A percentile compares a stretch with the other conserved stretches of the same genome.
Evolutionary conservation across 768 basidiomycete species (phyloP).

Genomic region (Mycena metata): DNA sequence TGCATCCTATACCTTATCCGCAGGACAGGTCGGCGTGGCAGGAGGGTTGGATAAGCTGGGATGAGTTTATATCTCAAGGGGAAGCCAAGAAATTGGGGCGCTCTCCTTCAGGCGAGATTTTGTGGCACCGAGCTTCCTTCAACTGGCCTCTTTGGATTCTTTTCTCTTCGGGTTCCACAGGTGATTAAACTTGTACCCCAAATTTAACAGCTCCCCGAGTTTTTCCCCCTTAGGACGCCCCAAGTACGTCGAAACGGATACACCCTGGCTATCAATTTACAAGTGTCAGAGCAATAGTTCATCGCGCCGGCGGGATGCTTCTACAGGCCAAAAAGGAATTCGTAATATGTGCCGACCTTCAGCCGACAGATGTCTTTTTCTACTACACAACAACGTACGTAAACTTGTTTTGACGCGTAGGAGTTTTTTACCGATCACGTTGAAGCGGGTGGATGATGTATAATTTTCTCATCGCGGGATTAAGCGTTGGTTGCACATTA

Average conservation of each 20-base stretch:
- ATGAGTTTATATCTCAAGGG: slow-evolving; percentile 64
- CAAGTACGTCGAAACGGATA: slow-evolving; percentile 59
- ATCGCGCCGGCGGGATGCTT: slow-evolving; percentile 84
- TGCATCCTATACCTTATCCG: slow-evolving; percentile 58
- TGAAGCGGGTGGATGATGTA: slow-evolving; percentile 92
- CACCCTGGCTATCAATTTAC: slow-evolving; percentile 20
- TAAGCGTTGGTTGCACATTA: slow-evolving; percentile 76
- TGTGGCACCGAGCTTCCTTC: slow-evolving; percentile 73
- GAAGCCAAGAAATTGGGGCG: slow-evolving; percentile 61
- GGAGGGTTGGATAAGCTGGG: slow-evolving; percentile 67
- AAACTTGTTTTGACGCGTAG: slow-evolving; percentile 10
- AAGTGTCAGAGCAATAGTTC: slow-evolving; percentile 75
- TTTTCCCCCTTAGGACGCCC: slow-evolving; percentile 53
- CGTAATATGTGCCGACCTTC: slow-evolving; percentile 74
- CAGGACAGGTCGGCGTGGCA: slow-evolving; percentile 57
- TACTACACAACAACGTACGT: slow-evolving; percentile 87
- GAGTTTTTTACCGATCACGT: slow-evolving; percentile 24
- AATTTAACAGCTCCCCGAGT: not conserved
- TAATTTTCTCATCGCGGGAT: slow-evolving; percentile 81
- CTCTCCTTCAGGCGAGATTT: slow-evolving; percentile 68
- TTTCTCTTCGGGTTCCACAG: slow-evolving; percentile 89
- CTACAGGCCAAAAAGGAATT: slow-evolving; percentile 81
- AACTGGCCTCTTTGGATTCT: slow-evolving; percentile 89
- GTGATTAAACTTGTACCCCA: slow-evolving; percentile 46
- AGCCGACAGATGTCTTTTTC: slow-evolving; percentile 79